Percentiles rank a stretch among this genome's conserved stretches.
Evolutionary conservation across 768 basidiomycete genomes (phyloP).

Genomic region (Russula ochroleuca): DNA sequence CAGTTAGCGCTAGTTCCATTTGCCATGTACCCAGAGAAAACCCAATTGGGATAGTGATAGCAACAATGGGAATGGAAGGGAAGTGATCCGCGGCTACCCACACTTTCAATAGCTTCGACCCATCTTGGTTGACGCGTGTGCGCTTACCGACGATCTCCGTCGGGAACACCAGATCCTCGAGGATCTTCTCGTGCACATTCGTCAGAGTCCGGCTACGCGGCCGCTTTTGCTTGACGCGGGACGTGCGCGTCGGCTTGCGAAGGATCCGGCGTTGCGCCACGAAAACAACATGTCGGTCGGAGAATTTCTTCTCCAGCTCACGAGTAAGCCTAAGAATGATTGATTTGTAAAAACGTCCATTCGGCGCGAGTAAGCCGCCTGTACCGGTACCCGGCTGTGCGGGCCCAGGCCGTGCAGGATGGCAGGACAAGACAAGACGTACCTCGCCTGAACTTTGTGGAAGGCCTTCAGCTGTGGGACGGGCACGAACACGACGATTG

Average conservation of each 20-base stretch:
- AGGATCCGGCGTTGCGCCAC: constrained; percentile 98
- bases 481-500: constrained; percentile 97
- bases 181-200: constrained; percentile 94
- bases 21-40: not conserved
- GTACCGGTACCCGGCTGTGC: not conserved
- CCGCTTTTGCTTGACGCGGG: constrained; percentile 91
- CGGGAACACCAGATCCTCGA: constrained; percentile 98
- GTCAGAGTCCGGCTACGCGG: constrained; percentile 97
- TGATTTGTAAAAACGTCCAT: not conserved
- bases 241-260: constrained; percentile 92
- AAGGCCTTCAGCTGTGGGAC: constrained; percentile 97
- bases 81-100: constrained; percentile 45
- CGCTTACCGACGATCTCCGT: constrained; percentile 99
- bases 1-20: constrained; percentile 1
- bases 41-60: constrained; percentile 12
- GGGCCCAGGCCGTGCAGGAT: not conserved
- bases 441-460: constrained; percentile 98
- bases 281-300: constrained; percentile 98
- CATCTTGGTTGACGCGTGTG: constrained; percentile 89
- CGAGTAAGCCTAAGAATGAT: constrained; percentile 72
- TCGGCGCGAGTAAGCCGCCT: not conserved
- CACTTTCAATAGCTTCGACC: constrained; percentile 96
- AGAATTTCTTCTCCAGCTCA: constrained; percentile 99
- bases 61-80: constrained; percentile 17
- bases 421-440: constrained; percentile 28